Base-by-base conservation (phyloP, 257 asterid genomes). In the Solanum clarkiae region DNA sequence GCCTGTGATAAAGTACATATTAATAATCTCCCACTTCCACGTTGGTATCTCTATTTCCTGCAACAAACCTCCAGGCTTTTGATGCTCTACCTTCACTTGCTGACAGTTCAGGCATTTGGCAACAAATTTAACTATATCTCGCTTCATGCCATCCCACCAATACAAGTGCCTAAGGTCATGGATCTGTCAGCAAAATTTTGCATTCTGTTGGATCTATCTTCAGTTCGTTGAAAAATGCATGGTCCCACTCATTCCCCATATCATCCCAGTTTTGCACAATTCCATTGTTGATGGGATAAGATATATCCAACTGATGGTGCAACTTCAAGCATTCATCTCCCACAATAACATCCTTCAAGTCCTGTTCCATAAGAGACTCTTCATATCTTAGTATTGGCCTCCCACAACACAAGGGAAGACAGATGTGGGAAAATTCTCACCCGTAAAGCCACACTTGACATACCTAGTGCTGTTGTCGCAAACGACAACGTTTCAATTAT, bases 211-310 rank as follows among this genome's bases (percentile, higher is more conserved):
- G 99, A 86, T 95, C 97, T 87, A 96, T 89, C 99, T 96, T 91
- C 80, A 96, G 91, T 88, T 96, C 99, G 22, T 95, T 95, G 74
- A 69, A 92, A 90, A 96, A 95, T 63, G 97, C 98, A 87, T 96
- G 98, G 85, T 96, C 98, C 99, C 98, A 96, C n/a, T 95, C 90
- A 84, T 94, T 97, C 26, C 91, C 95, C 98, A 95, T 96, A 82
- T 95, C 98, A 90, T 96, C 99, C 98, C 98, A 95, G 86, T 96
- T 96, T 91, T 96, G 99, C 89, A 96, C 94, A 54, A 96, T 93
- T 22, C 98, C 99, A 87, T 96, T 95, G 90, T 93, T 94, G 90
- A 96, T 98, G 66, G 99, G 99, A 89, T 96, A 96, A 85, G 98
- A 92, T 47, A 96, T 83, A 60, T 96, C 99, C 89, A 96, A 89